Percentiles rank a stretch among this genome's conserved stretches.
phyloP scores from a whole-genome alignment of 805 yeast genomes.

The Hyphopichia homilentoma region DNA sequence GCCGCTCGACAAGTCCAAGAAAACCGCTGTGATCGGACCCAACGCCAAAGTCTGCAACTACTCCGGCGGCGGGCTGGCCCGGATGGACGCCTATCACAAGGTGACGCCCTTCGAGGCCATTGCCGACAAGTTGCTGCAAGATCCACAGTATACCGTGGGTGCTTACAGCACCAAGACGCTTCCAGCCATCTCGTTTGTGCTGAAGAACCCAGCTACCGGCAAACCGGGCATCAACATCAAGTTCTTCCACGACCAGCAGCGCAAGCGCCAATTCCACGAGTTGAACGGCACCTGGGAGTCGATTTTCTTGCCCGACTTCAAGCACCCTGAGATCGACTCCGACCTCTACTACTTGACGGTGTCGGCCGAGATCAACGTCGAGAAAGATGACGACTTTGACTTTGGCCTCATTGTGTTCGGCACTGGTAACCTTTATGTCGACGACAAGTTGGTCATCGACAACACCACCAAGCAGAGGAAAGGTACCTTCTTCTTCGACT shows the following conservation, averaged over 20 bases:
- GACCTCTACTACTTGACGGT: constrained; percentile 40
- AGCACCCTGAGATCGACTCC: constrained; percentile 11
- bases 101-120: constrained; percentile 24
- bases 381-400: constrained; percentile 44
- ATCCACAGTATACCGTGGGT: constrained; percentile 27
- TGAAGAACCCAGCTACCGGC: constrained; percentile 19
- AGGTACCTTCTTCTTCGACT: constrained; percentile 48
- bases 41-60: constrained; percentile 25
- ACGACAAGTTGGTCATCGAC: constrained; percentile 52
- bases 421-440: constrained; percentile 51
- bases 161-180: constrained; percentile 24
- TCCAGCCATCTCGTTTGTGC: constrained; percentile 22
- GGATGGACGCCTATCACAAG: constrained; percentile 21
- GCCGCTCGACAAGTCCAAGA: constrained; percentile 28
- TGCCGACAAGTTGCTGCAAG: constrained; percentile 9
- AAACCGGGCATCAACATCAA: constrained; percentile 19
- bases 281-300: constrained; percentile 12
- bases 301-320: constrained; percentile 19
- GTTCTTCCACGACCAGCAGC: constrained; percentile 8
- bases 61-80: constrained; percentile 35
- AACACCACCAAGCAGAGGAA: constrained; percentile 48
- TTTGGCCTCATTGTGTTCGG: constrained; percentile 53
- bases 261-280: constrained; percentile 12
- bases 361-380: constrained; percentile 42
- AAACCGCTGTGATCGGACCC: constrained; percentile 30